Percentiles rank a stretch among this genome's conserved stretches.
Evolutionary conservation across 2,329 filamentous ascomycete genomes (phyloP).

Genomic region (Apiospora arundinis): DNA sequence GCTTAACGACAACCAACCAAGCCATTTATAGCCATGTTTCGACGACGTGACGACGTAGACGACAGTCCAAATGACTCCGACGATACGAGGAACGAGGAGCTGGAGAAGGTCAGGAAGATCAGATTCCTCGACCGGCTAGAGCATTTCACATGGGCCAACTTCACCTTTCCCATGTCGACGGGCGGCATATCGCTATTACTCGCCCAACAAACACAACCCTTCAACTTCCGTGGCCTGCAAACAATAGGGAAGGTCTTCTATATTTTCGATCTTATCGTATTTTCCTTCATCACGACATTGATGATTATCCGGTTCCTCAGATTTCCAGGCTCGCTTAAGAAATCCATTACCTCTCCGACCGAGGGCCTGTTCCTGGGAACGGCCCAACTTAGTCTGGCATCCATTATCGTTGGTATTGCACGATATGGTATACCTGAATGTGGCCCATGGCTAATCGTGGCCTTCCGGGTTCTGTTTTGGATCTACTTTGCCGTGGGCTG

Average conservation of each 20-base stretch:
- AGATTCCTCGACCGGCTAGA: constrained; percentile 34
- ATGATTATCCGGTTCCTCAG: constrained; percentile 52
- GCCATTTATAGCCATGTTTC: not conserved
- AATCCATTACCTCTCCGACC: constrained; percentile 54
- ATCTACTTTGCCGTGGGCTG: constrained; percentile 49
- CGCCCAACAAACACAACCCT: constrained; percentile 46
- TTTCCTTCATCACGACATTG: constrained; percentile 42
- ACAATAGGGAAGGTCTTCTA: constrained; percentile 58
- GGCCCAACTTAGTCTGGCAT: constrained; percentile 46
- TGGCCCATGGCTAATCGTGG: constrained; percentile 47
- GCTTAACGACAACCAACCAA: not conserved
- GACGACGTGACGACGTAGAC: not conserved
- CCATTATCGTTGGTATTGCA: constrained; percentile 49
- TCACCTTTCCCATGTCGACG: constrained; percentile 54
- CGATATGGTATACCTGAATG: constrained; percentile 45
- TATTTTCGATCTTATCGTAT: constrained; percentile 56
- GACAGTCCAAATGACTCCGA: constrained; percentile 12
- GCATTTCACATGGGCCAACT: constrained; percentile 55
- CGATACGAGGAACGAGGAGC: constrained; percentile 11
- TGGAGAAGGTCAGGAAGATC: not conserved
- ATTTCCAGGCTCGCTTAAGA: constrained; percentile 49
- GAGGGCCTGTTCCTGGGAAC: constrained; percentile 55
- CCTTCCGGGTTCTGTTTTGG: constrained; percentile 49
- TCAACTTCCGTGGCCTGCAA: constrained; percentile 53
- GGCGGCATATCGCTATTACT: constrained; percentile 53